These are phyloP conservation scores for Rubroboletus pulcherrimus DNA, from an alignment of 768 basidiomycete species.

Conservation along the genomic window DNA sequence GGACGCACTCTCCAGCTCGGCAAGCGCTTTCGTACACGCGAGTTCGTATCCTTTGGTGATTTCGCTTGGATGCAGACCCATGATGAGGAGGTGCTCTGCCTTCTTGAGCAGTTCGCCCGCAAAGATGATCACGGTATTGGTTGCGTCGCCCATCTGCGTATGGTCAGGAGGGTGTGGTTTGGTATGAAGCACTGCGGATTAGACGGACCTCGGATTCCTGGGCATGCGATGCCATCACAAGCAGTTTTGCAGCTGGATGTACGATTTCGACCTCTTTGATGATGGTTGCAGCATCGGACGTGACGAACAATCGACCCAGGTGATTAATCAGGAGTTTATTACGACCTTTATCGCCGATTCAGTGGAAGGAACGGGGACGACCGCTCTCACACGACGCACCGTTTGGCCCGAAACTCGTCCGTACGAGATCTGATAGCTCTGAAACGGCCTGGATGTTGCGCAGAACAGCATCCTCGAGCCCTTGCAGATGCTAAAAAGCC, in stretches of 20 bases:
- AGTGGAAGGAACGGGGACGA: not conserved
- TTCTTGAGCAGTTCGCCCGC: slow-evolving; percentile 94
- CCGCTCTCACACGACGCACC: slow-evolving; percentile 47
- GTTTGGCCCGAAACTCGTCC: slow-evolving; percentile 96
- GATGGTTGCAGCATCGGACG: slow-evolving; percentile 98
- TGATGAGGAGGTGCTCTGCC: slow-evolving; percentile 85
- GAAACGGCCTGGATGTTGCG: slow-evolving; percentile 95
- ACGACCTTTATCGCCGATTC: slow-evolving; percentile 52
- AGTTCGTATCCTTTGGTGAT: slow-evolving; percentile 94
- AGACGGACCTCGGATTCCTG: slow-evolving; percentile 85
- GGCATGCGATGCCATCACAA: slow-evolving; percentile 98
- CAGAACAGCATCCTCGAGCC: slow-evolving; percentile 95
- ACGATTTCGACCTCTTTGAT: slow-evolving; percentile 97
- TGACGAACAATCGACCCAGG: slow-evolving; percentile 91
- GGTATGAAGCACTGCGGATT: not conserved
- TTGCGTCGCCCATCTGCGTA: slow-evolving; percentile 91
- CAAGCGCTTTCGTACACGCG: slow-evolving; percentile 75
- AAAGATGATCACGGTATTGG: slow-evolving; percentile 92
- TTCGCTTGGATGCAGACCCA: slow-evolving; percentile 97
- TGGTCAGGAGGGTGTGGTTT: not conserved
- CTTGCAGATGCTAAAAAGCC: slow-evolving; percentile 61
- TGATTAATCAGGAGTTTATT: slow-evolving; percentile 99
- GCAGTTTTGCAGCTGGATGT: slow-evolving; percentile 96
- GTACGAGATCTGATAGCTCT: slow-evolving; percentile 90
- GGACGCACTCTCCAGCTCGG: slow-evolving; percentile 85